These are phyloP conservation scores for Carex kokanica DNA, from an alignment of 176 grass and related monocot genomes.

Conservation along the genomic window DNA sequence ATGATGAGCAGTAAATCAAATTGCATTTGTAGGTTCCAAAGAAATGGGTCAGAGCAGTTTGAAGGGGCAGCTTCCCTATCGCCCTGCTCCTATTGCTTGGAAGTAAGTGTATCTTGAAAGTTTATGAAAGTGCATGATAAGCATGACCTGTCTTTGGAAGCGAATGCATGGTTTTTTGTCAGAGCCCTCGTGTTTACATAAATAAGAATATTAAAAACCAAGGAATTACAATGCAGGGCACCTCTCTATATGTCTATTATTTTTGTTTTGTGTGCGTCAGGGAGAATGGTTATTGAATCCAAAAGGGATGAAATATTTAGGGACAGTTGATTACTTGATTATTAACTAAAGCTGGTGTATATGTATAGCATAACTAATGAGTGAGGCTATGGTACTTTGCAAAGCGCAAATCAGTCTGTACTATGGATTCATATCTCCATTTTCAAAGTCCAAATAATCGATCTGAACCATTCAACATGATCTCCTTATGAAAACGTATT, in stretches of 20 bases:
- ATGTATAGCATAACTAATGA: not conserved
- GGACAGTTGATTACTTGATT: not conserved
- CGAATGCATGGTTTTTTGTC: not conserved
- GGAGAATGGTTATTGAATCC: not conserved
- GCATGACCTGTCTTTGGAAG: not conserved
- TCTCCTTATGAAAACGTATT: no score
- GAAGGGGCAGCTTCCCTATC: not conserved
- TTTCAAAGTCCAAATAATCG: no score
- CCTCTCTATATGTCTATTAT: not conserved
- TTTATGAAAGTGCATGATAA: not conserved
- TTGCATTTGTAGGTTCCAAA: constrained; percentile 9
- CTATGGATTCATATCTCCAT: no score
- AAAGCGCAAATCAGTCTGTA: no score
- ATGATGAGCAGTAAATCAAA: not conserved
- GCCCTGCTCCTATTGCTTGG: not conserved
- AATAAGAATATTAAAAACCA: not conserved
- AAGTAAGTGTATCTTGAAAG: constrained; percentile 4
- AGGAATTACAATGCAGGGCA: not conserved
- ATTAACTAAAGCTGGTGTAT: not conserved
- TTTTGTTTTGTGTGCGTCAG: not conserved
- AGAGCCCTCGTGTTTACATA: not conserved
- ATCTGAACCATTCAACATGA: no score
- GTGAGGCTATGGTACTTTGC: no score
- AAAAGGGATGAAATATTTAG: not conserved
- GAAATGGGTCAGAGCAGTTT: not conserved